Percentiles rank a stretch among this genome's conserved stretches.
These are phyloP conservation scores for Diaporthe citriasiana DNA, from an alignment of 2,329 filamentous ascomycete genomes.

Conservation along the genomic window DNA sequence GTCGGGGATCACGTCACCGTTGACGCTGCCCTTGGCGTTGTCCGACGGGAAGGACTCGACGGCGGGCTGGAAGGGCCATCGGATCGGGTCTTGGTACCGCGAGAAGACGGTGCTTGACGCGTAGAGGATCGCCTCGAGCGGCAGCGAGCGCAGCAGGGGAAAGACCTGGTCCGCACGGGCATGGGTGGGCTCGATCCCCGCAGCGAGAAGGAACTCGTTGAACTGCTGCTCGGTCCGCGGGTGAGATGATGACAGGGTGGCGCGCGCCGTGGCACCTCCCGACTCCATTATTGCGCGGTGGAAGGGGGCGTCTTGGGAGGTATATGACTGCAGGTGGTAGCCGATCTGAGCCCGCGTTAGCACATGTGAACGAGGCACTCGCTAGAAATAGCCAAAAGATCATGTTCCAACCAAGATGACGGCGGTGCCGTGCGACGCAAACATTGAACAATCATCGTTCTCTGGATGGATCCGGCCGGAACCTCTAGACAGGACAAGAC, in stretches of 20 bases:
- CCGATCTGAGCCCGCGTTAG: slow-evolving; percentile 64
- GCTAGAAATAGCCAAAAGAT: background rate
- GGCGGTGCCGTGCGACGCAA: slow-evolving; percentile 38
- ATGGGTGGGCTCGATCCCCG: slow-evolving; percentile 58
- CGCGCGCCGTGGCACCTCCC: slow-evolving; percentile 68
- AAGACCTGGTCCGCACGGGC: slow-evolving; percentile 66
- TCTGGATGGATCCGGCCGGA: background rate
- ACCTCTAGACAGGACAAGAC: slow-evolving; percentile 35
- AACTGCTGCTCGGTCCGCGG: slow-evolving; percentile 70
- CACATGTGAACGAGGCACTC: background rate
- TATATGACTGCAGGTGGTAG: slow-evolving; percentile 73
- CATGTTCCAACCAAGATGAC: background rate
- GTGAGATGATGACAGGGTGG: slow-evolving; percentile 67
- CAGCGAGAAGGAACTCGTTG: slow-evolving; percentile 66
- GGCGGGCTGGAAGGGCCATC: slow-evolving; percentile 78
- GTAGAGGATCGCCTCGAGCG: slow-evolving; percentile 53
- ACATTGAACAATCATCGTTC: background rate
- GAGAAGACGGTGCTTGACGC: slow-evolving; percentile 62
- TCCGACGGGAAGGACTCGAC: slow-evolving; percentile 60
- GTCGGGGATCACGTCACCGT: slow-evolving; percentile 65
- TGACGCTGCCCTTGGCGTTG: slow-evolving; percentile 49
- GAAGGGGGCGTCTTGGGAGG: slow-evolving; percentile 59
- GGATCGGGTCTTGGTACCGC: slow-evolving; percentile 58
- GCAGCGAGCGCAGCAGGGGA: slow-evolving; percentile 61
- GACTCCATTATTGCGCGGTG: slow-evolving; percentile 69